Evolutionary conservation across 2,329 filamentous ascomycete species (phyloP).

Genomic region (Tetracladium maxilliforme): DNA sequence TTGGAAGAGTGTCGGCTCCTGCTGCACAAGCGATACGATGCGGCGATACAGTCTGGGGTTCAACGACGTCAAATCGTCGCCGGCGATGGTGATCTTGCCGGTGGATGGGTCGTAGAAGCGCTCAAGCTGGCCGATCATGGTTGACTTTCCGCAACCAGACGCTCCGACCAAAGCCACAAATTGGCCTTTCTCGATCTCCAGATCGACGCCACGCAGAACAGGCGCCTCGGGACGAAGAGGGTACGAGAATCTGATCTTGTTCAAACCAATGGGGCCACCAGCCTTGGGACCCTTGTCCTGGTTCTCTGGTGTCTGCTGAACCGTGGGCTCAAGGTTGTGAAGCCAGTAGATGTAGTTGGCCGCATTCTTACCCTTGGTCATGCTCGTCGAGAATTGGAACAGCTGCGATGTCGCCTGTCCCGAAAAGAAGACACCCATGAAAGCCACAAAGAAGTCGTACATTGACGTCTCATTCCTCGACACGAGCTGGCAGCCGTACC

Average conservation of each 20-base stretch:
- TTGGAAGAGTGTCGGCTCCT: conserved; percentile 58
- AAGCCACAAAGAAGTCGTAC: conserved; percentile 33
- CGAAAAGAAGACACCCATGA: conserved; percentile 32
- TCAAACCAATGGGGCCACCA: conserved; percentile 57
- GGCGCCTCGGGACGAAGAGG: conserved; percentile 47
- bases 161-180: conserved; percentile 58
- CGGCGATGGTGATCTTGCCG: conserved; percentile 50
- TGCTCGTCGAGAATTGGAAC: conserved; percentile 34
- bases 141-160: conserved; percentile 60
- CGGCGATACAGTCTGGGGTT: conserved; percentile 48
- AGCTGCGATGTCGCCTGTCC: conserved; percentile 22
- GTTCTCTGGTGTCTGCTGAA: conserved; percentile 25
- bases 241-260: conserved; percentile 80
- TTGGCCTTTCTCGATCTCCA: conserved; percentile 51
- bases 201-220: conserved; percentile 39
- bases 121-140: conserved; percentile 49
- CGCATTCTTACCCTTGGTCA: conserved; percentile 32
- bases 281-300: conserved; percentile 46
- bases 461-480: conserved; percentile 29
- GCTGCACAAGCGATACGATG: conserved; percentile 52
- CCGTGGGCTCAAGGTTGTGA: conserved; percentile 21
- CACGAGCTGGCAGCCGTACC: conserved; percentile 21
- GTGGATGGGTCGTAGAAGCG: conserved; percentile 53
- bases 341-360: conserved; percentile 37
- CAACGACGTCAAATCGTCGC: conserved; percentile 36